phyloP scores from a whole-genome alignment of 2,329 filamentous ascomycete species.

The Aspergillus proliferans region DNA sequence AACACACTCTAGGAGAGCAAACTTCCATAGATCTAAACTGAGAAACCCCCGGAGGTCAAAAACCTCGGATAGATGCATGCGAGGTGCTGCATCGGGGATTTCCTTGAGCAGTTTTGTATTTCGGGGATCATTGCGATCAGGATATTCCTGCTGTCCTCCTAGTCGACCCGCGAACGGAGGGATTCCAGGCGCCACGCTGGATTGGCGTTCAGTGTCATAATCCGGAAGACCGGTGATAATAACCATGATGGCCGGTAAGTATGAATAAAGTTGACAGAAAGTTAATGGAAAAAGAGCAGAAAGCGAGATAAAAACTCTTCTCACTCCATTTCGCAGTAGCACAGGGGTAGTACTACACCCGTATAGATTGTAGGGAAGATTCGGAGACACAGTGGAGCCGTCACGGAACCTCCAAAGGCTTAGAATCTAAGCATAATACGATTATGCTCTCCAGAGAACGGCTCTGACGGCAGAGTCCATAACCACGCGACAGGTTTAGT shows the following conservation, averaged over 20 bases:
- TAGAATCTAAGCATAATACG: neutral
- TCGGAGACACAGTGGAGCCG: neutral
- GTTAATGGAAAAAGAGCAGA: neutral
- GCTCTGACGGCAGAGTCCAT: too few relatives aligned
- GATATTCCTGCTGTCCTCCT: conserved; percentile 33
- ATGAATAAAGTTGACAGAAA: neutral
- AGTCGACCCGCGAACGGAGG: conserved; percentile 30
- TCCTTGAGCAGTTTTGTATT: conserved; percentile 24
- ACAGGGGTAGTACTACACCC: neutral
- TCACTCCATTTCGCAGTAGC: neutral
- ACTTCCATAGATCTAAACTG: conserved; percentile 34
- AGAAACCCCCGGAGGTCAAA: conserved; percentile 31
- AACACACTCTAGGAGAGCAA: conserved; percentile 36
- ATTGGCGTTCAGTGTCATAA: conserved; percentile 5
- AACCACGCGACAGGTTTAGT: neutral
- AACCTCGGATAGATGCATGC: conserved; percentile 31
- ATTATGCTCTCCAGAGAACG: too few relatives aligned
- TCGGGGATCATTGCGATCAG: conserved; percentile 24
- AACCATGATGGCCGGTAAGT: neutral
- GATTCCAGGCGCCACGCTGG: conserved; percentile 8
- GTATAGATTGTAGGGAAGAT: neutral
- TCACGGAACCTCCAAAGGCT: neutral
- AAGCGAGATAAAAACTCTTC: neutral
- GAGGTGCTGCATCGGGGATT: conserved; percentile 39
- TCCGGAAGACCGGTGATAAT: conserved; percentile 7